Conservation (phyloP, 2,329 filamentous ascomycete species). For the Alternaria metachromatica region DNA sequence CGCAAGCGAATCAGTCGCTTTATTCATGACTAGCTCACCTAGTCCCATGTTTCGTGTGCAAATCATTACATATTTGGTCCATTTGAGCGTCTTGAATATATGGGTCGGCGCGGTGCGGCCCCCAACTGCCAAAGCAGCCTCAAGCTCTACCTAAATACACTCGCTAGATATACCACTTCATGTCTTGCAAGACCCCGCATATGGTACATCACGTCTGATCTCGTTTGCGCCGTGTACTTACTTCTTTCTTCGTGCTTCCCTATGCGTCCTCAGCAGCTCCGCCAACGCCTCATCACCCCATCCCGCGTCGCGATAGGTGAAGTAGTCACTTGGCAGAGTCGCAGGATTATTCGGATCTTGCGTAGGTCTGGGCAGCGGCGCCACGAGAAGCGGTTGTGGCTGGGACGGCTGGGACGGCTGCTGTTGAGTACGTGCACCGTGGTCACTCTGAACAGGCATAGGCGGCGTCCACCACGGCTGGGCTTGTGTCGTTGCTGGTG, state of each 20-base stretch:
- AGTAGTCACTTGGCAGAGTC: neutral
- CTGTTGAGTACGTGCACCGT: neutral
- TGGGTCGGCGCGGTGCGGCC: neutral
- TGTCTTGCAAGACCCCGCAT: neutral
- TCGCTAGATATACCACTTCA: neutral
- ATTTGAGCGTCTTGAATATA: neutral
- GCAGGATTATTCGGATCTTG: neutral
- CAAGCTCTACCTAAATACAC: neutral
- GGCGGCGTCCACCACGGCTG: neutral
- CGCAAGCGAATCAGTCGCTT: neutral
- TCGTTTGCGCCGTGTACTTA: neutral
- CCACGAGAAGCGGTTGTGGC: neutral
- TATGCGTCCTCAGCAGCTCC: neutral
- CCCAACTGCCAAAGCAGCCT: neutral
- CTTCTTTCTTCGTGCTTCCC: neutral
- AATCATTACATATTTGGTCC: neutral
- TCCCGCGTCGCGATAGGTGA: neutral
- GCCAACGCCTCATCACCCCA: neutral
- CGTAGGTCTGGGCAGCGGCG: neutral
- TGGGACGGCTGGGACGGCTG: neutral
- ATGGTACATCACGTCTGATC: neutral
- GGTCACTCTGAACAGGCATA: neutral
- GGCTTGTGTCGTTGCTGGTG: neutral
- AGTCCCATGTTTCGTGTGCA: neutral
- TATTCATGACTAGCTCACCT: neutral